These are phyloP conservation scores for Naganishia onofrii DNA, from an alignment of 768 basidiomycete species.

Conservation along the genomic window DNA sequence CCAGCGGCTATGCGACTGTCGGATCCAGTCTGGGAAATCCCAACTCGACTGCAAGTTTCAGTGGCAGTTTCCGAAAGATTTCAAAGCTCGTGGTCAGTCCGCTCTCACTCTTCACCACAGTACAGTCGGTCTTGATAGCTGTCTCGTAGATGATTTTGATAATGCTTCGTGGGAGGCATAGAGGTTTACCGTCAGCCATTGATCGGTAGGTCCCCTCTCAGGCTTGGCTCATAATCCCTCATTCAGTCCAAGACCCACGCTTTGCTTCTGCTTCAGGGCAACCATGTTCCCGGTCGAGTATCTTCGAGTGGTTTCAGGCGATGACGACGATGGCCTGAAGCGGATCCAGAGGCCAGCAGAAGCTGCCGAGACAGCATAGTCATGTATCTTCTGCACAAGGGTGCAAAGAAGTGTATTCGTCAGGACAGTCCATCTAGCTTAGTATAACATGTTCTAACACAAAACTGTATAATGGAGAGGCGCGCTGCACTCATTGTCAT, in stretches of 20 bases:
- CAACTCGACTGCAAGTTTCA: conserved; percentile 26
- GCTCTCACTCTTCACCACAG: not conserved
- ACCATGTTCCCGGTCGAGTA: conserved; percentile 35
- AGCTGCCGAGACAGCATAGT: not conserved
- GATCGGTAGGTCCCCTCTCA: conserved; percentile 34
- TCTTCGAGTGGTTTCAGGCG: conserved; percentile 18
- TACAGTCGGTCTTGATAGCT: not conserved
- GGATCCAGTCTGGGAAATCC: conserved; percentile 44
- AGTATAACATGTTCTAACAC: not conserved
- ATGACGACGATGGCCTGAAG: conserved; percentile 10
- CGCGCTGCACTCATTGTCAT: no score
- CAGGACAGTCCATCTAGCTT: no score
- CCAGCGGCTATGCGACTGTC: conserved; percentile 44
- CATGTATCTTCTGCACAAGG: no score
- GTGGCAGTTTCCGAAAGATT: conserved; percentile 32
- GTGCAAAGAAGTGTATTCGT: no score
- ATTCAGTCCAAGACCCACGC: not conserved
- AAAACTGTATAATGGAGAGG: not conserved
- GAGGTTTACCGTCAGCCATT: conserved; percentile 46
- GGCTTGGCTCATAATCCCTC: no score
- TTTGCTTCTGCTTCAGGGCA: conserved; percentile 1
- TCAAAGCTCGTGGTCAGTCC: conserved; percentile 46
- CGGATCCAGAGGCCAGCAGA: not conserved
- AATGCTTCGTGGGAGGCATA: conserved; percentile 45
- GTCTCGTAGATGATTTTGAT: conserved; percentile 34